These are phyloP conservation scores for Chlorella sp. DNA, from an alignment of 139 green algal species.

Conservation along the genomic window DNA sequence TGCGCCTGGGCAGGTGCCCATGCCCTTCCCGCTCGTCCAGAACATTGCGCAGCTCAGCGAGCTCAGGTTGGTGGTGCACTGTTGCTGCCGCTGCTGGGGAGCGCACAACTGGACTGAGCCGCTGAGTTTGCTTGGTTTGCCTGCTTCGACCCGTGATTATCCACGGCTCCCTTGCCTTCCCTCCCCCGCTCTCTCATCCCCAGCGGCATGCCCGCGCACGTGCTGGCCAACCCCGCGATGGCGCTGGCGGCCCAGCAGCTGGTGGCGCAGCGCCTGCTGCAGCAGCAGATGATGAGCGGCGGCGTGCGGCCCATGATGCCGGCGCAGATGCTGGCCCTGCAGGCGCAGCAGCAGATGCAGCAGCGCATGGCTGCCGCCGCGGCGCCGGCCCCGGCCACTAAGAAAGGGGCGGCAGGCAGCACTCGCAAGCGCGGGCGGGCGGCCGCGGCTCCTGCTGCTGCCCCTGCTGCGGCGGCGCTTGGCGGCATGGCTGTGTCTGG, in stretches of 20 bases:
- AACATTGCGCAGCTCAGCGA: slow-evolving; percentile 14
- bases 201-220: slow-evolving; percentile 20
- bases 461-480: not conserved
- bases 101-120: no score
- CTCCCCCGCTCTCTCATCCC: no score
- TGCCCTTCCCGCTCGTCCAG: slow-evolving; percentile 13
- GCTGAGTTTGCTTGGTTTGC: no score
- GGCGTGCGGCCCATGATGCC: slow-evolving; percentile 13
- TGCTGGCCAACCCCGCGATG: slow-evolving; percentile 32
- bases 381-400: not conserved
- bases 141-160: no score
- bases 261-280: slow-evolving; percentile 23
- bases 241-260: slow-evolving; percentile 32
- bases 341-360: slow-evolving; percentile 24
- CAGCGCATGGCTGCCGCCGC: slow-evolving; percentile 6
- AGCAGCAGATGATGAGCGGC: slow-evolving; percentile 20
- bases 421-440: not conserved
- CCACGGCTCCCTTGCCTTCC: no score
- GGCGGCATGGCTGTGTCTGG: not conserved
- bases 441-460: not conserved
- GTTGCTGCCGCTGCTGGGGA: not conserved
- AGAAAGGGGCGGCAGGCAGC: not conserved
- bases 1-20: not conserved
- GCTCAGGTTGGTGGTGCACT: not conserved
- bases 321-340: slow-evolving; percentile 6